Conservation (phyloP, 306 rosid species). For the Quercus dentata region DNA sequence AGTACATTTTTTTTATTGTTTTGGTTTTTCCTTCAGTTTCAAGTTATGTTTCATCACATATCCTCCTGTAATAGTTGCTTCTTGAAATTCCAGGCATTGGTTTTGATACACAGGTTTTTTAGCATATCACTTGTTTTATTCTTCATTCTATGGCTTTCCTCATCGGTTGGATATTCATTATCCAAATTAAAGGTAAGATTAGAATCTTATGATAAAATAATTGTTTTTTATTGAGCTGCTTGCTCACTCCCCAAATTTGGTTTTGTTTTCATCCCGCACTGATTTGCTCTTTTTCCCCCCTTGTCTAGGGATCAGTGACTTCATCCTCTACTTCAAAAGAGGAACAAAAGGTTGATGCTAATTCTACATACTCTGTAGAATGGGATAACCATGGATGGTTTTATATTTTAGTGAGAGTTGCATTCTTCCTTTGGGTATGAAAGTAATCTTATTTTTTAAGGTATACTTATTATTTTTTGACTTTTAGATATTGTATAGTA, state of each 20-base stretch:
- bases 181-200: conserved; percentile 43
- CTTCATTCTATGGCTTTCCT: conserved; percentile 72
- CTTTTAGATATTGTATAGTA: conserved; percentile 2
- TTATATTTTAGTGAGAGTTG: conserved; percentile 76
- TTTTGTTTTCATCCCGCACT: conserved; percentile 18
- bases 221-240: conserved; percentile 15
- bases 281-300: conserved; percentile 23
- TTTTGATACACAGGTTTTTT: conserved; percentile 98
- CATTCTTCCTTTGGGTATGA: conserved; percentile 92
- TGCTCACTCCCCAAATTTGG: conserved; percentile 10
- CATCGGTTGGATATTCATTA: conserved; percentile 50
- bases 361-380: conserved; percentile 33
- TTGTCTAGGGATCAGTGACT: conserved; percentile 40
- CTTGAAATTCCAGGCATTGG: conserved; percentile 94
- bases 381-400: conserved; percentile 87
- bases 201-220: conserved; percentile 20
- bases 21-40: no score
- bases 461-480: not conserved
- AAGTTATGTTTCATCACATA: no score
- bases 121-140: conserved; percentile 77
- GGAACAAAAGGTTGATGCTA: conserved; percentile 41
- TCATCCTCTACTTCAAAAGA: conserved; percentile 32
- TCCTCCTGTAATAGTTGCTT: conserved; percentile 47
- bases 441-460: not conserved
- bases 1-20: no score